Percentiles rank a stretch among this genome's conserved stretches.
Evolutionary conservation across 2,329 filamentous ascomycete species (phyloP).

Genomic region (Colletotrichum abscissum): DNA sequence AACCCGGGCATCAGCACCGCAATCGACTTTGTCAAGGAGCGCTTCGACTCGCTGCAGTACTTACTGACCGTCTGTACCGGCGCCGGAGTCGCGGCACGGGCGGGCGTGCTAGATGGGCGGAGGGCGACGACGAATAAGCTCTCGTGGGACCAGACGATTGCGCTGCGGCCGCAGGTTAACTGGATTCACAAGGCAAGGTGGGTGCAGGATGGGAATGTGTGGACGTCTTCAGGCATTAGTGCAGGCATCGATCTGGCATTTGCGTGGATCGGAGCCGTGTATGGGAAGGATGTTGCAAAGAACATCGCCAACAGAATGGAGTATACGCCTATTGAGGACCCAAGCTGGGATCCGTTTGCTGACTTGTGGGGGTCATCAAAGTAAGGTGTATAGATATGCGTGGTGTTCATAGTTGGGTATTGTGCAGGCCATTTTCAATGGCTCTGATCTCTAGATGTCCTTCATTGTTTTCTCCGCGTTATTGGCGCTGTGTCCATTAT

Average conservation of each 20-base stretch:
- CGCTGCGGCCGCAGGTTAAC: conserved; percentile 52
- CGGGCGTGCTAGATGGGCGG: conserved; percentile 64
- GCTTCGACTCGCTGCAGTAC: conserved; percentile 55
- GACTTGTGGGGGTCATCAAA: conserved; percentile 9
- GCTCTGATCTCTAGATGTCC: neutral
- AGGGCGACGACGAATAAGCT: conserved; percentile 69
- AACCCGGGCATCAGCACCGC: conserved; percentile 42
- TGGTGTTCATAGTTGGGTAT: neutral
- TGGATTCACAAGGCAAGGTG: conserved; percentile 68
- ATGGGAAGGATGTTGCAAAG: conserved; percentile 62
- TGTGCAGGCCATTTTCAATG: neutral
- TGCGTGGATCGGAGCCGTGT: conserved; percentile 66
- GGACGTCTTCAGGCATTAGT: conserved; percentile 67
- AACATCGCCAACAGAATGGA: conserved; percentile 64
- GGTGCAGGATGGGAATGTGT: conserved; percentile 67
- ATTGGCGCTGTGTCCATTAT: too few species aligned
- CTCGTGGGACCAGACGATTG: conserved; percentile 54
- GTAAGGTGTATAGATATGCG: neutral
- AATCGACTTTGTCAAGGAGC: conserved; percentile 52
- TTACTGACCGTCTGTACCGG: conserved; percentile 70
- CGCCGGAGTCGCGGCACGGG: conserved; percentile 58
- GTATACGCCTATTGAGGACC: conserved; percentile 66
- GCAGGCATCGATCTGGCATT: conserved; percentile 72
- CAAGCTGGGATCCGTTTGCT: conserved; percentile 66
- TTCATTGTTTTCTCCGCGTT: neutral